These are phyloP conservation scores for Nowakowskiella sp. DNA, from an alignment of 192 early-diverging fungal species.

Conservation along the genomic window DNA sequence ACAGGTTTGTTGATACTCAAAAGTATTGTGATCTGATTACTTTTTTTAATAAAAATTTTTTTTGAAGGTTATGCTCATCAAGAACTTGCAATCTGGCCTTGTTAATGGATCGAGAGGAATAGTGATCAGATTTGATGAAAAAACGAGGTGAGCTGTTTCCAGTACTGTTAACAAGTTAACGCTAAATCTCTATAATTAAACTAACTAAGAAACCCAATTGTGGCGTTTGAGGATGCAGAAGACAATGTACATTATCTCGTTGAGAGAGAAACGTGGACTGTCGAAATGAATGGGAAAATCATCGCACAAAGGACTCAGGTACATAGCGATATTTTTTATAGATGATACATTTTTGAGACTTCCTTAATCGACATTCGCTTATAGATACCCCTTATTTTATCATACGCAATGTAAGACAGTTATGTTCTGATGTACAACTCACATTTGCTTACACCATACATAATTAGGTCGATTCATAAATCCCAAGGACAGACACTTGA, in stretches of 20 bases:
- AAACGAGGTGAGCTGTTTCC: slow-evolving; percentile 21
- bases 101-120: slow-evolving; percentile 36
- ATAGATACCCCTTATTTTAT: slow-evolving; percentile 31
- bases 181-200: slow-evolving; percentile 8
- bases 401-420: slow-evolving; percentile 38
- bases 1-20: slow-evolving; percentile 2
- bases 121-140: slow-evolving; percentile 25
- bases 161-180: slow-evolving; percentile 15
- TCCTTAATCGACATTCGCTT: background rate
- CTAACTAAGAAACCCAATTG: slow-evolving; percentile 3
- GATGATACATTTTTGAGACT: slow-evolving; percentile 4
- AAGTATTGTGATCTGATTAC: slow-evolving; percentile 6
- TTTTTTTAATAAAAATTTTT: background rate
- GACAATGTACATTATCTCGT: slow-evolving; percentile 9
- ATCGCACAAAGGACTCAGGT: background rate
- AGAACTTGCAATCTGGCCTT: slow-evolving; percentile 31
- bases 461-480: slow-evolving; percentile 41
- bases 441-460: background rate
- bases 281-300: background rate
- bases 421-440: background rate
- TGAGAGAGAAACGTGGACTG: slow-evolving; percentile 1
- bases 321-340: background rate
- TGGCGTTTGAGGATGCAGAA: slow-evolving; percentile 11
- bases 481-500: slow-evolving; percentile 44
- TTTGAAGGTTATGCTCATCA: slow-evolving; percentile 16